A percentile compares a stretch with the other conserved stretches of the same genome.
These are phyloP conservation scores for Dryadomyces quercus-mongolicae DNA, from an alignment of 2,329 filamentous ascomycete species.

Conservation along the genomic window DNA sequence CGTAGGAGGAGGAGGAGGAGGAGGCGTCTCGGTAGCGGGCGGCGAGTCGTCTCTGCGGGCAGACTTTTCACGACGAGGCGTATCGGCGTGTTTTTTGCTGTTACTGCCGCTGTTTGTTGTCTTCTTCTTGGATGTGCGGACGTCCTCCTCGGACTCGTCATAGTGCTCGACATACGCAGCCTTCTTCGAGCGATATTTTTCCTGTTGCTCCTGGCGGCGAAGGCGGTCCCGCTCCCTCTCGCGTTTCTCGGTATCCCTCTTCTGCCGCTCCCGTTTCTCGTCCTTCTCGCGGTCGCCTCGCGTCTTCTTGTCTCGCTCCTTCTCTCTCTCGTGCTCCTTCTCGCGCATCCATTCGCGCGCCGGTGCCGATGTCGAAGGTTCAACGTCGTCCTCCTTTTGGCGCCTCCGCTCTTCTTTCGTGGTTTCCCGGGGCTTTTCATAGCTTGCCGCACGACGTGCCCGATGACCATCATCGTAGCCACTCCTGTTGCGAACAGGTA, in stretches of 20 bases:
- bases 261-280: constrained; percentile 23
- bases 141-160: constrained; percentile 16
- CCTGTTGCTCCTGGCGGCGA: constrained; percentile 17
- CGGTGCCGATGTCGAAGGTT: background rate
- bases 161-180: constrained; percentile 15
- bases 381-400: constrained; percentile 18
- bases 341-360: constrained; percentile 17
- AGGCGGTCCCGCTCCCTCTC: constrained; percentile 15
- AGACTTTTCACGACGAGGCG: constrained; percentile 12
- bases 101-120: constrained; percentile 11
- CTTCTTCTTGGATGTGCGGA: constrained; percentile 15
- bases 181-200: constrained; percentile 15
- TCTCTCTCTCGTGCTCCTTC: constrained; percentile 20
- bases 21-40: background rate
- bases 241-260: constrained; percentile 18
- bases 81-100: constrained; percentile 18
- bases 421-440: constrained; percentile 20
- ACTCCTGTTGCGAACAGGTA: constrained; percentile 21
- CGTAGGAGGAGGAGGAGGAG: too few relatives aligned
- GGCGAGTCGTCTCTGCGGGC: constrained; percentile 7
- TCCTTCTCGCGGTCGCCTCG: constrained; percentile 13
- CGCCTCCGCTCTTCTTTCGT: constrained; percentile 17
- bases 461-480: constrained; percentile 30
- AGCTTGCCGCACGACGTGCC: constrained; percentile 34
- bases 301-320: constrained; percentile 20